These are phyloP conservation scores for Nelumbo lutea DNA, from an alignment of 164 flowering plant species.

Conservation along the genomic window DNA sequence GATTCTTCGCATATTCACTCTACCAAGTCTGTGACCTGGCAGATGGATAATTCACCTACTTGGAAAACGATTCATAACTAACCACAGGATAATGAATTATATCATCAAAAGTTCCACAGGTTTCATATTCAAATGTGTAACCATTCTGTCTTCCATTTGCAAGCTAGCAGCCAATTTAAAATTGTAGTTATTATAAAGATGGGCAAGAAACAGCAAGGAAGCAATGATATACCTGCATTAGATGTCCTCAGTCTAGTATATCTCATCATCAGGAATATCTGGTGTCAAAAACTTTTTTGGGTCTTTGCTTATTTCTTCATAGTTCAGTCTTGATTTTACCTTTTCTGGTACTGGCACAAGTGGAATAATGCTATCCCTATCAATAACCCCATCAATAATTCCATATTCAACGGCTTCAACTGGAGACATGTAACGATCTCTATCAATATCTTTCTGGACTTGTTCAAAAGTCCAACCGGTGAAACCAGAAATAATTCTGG, in stretches of 20 bases:
- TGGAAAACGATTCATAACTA: too few relatives aligned
- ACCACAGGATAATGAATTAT: too few relatives aligned
- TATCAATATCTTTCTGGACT: slow-evolving; percentile 81
- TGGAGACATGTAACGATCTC: slow-evolving; percentile 93
- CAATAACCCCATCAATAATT: slow-evolving; percentile 80
- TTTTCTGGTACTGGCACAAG: slow-evolving; percentile 71
- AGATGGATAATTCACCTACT: too few relatives aligned
- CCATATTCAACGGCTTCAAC: slow-evolving; percentile 95
- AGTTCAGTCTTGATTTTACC: slow-evolving; percentile 46
- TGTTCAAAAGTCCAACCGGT: slow-evolving; percentile 75
- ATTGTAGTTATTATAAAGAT: too few relatives aligned
- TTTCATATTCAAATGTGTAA: too few relatives aligned
- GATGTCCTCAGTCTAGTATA: slow-evolving; percentile 39
- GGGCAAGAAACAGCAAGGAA: too few relatives aligned
- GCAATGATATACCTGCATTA: slow-evolving; percentile 2
- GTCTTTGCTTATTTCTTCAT: slow-evolving; percentile 51
- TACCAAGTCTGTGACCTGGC: too few relatives aligned
- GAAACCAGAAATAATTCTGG: slow-evolving; percentile 47
- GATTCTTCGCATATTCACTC: too few relatives aligned
- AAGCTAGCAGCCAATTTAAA: too few relatives aligned
- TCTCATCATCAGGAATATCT: slow-evolving; percentile 89
- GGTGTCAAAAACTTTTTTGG: slow-evolving; percentile 77
- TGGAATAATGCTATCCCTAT: slow-evolving; percentile 72
- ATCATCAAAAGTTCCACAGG: too few relatives aligned
- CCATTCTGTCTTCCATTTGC: too few relatives aligned